These are phyloP conservation scores for Cornus controversa DNA, from an alignment of 148 eudicot species.

Conservation along the genomic window DNA sequence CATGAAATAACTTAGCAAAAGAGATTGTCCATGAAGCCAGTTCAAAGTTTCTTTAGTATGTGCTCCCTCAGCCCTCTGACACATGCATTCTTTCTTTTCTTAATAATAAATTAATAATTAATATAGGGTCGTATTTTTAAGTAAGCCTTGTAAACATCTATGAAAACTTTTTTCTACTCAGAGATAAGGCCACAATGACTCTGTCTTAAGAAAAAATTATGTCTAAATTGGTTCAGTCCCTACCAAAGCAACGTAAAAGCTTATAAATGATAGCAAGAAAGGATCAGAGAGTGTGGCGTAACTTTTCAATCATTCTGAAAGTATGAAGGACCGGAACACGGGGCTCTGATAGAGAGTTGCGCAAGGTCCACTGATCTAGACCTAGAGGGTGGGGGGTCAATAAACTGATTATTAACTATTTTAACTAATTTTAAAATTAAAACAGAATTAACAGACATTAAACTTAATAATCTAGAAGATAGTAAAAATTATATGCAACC, in stretches of 20 bases:
- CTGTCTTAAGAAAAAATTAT: neutral
- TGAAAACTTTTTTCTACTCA: neutral
- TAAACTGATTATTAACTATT: too few species aligned
- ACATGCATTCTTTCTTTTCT: neutral
- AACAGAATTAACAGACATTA: too few species aligned
- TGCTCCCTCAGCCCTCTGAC: neutral
- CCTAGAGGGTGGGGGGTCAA: too few species aligned
- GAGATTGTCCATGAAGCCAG: neutral
- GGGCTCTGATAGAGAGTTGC: too few species aligned
- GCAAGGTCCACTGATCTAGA: too few species aligned
- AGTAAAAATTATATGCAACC: too few species aligned
- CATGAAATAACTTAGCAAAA: neutral
- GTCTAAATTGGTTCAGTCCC: neutral
- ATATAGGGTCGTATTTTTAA: neutral
- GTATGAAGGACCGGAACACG: too few species aligned
- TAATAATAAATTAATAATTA: slow-evolving; percentile 4
- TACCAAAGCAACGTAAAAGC: neutral
- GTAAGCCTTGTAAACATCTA: neutral
- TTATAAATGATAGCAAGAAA: neutral
- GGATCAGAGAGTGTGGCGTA: too few species aligned
- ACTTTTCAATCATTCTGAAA: too few species aligned
- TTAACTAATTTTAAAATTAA: too few species aligned
- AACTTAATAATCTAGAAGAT: too few species aligned
- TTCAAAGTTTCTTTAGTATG: neutral
- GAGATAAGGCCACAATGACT: neutral